Evolutionary conservation across 345 rosid genomes (phyloP).

Genomic region (Populus simonii): DNA sequence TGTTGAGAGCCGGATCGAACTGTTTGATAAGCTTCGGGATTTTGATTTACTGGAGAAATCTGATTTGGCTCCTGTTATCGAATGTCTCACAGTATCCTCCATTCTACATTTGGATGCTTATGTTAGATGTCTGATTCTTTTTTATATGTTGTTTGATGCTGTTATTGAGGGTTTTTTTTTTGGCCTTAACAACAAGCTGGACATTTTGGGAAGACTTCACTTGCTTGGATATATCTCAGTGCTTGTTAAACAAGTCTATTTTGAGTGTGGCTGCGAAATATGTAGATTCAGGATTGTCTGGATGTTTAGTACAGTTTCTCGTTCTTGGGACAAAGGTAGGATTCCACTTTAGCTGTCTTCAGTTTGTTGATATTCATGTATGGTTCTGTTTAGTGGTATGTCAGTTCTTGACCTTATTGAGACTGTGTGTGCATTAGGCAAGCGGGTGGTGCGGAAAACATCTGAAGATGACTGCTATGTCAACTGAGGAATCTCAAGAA

Average conservation of each 20-base stretch:
- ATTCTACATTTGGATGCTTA: background rate
- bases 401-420: conserved; percentile 11
- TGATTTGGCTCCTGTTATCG: conserved; percentile 44
- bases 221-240: conserved; percentile 82
- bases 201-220: conserved; percentile 82
- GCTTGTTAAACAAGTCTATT: conserved; percentile 67
- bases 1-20: conserved; percentile 57
- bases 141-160: background rate
- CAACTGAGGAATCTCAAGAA: conserved; percentile 78
- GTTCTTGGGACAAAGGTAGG: conserved; percentile 68
- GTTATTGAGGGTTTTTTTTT: background rate
- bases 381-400: background rate
- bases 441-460: conserved; percentile 84
- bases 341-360: background rate
- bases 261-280: conserved; percentile 56
- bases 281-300: conserved; percentile 44
- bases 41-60: conserved; percentile 43
- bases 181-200: conserved; percentile 49
- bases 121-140: background rate
- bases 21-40: conserved; percentile 48
- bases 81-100: conserved; percentile 68
- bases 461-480: conserved; percentile 77
- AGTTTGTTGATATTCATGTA: background rate
- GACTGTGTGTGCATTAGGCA: conserved; percentile 38
- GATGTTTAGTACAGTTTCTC: conserved; percentile 44